A percentile compares a stretch with the other conserved stretches of the same genome.
phyloP scores from a whole-genome alignment of 78 protist genomes.

The Parvularia atlantis region DNA sequence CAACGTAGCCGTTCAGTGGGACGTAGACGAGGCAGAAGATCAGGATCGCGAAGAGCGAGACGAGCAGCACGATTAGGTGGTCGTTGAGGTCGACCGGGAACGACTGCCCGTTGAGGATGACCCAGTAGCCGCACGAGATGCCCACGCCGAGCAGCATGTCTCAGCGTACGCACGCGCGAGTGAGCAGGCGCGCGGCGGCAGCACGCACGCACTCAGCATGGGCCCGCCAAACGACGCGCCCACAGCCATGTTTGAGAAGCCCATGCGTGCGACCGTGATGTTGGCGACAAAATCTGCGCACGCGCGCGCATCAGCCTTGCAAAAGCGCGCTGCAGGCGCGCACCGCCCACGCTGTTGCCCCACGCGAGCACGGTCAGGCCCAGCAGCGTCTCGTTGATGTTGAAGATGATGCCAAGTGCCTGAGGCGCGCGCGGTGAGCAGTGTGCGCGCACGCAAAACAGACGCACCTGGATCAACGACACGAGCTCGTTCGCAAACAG shows the following conservation, averaged over 20 bases:
- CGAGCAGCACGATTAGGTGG: too few species aligned
- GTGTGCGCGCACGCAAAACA: background rate
- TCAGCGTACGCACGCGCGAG: background rate
- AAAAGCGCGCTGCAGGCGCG: too few species aligned
- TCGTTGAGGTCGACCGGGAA: background rate
- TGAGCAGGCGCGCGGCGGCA: background rate
- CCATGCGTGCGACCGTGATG: conserved; percentile 10
- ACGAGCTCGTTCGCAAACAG: background rate
- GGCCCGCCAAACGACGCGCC: conserved; percentile 19
- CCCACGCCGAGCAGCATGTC: conserved; percentile 12
- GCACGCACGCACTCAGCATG: background rate
- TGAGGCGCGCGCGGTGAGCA: background rate
- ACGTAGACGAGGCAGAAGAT: too few species aligned
- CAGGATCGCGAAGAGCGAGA: too few species aligned
- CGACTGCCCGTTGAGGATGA: background rate
- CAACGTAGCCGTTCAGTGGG: too few species aligned
- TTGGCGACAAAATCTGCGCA: conserved; percentile 23
- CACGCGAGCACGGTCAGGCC: conserved; percentile 21
- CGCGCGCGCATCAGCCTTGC: too few species aligned
- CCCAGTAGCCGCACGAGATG: background rate
- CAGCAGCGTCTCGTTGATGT: background rate
- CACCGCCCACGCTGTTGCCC: conserved; percentile 33
- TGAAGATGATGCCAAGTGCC: conserved; percentile 1
- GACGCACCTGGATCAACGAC: background rate
- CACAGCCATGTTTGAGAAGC: conserved; percentile 24